Base-by-base conservation (phyloP, 2,329 filamentous ascomycete genomes). In the Neoscytalidium dimidiatum region DNA sequence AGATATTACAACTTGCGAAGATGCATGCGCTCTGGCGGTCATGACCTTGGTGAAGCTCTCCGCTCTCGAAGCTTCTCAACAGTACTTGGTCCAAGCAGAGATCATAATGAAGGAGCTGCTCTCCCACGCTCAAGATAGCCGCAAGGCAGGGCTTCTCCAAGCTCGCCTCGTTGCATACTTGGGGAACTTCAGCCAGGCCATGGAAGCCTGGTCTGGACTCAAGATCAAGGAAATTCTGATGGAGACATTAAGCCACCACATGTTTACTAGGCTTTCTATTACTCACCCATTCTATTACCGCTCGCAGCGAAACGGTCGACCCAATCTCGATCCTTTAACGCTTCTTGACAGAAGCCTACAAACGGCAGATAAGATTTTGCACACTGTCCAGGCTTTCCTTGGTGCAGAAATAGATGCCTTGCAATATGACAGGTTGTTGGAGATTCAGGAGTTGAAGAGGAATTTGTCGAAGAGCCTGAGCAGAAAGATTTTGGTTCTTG, bases 191-290 rank as follows among this genome's bases (percentile, higher is more conserved):
- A 26, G 38, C 21, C 46, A 57, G 19, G 38, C 35, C 4, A 56
- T 62, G 48, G 29, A 48, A 29, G 48, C 38, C 6, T 62, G 49
- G 51, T 28, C 46, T 7, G 49, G 35, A 6, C 35, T 62, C 7
- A 43, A 21, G 17, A 56, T 62, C 19, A 66, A 66, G 29, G 64
- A 66, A 14, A 49, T 66, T 23, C 48, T 66, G 8, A 51, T 49
- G 43, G 64, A 66, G 23, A 66, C 64, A 21, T 48, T 66, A 14
- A 43, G 33, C 14, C 64, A 66, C 29, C 56, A 53, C 57, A 66
- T 66, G 48, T 56, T 62, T 19, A 62, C 64, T 2, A 46, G 58
- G 26, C 41, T 66, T 5, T 51, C 64, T 9, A 53, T 53, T 17
- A 52, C 35, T 13, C 41, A 66, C 19, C 64, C 58, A 5, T 57